phyloP scores from a whole-genome alignment of 176 grass and related monocot species.

The Areca catechu region DNA sequence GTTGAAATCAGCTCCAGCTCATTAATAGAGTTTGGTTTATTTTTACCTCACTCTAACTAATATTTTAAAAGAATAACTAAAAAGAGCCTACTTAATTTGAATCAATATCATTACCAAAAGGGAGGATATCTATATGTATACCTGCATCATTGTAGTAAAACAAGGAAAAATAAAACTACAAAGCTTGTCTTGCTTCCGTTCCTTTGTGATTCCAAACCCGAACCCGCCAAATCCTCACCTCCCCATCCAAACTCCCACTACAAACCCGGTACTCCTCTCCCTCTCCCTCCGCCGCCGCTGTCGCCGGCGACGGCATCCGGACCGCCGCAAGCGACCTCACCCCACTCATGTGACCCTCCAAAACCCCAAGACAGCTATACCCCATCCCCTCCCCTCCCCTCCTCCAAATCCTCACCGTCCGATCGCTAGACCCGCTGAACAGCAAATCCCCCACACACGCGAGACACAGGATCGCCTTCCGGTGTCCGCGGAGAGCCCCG shows the following conservation, averaged over 20 bases:
- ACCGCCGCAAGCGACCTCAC: conserved; percentile 49
- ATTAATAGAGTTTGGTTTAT: too few relatives aligned
- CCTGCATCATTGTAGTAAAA: too few relatives aligned
- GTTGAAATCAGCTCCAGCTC: too few relatives aligned
- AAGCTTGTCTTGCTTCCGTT: not conserved
- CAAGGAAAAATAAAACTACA: too few relatives aligned
- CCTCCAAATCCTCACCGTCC: conserved; percentile 62
- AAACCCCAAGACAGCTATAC: conserved; percentile 46
- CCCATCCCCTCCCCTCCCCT: conserved; percentile 30
- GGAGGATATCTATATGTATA: too few relatives aligned
- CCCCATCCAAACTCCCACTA: conserved; percentile 69
- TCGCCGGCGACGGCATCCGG: not conserved
- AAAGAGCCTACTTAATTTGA: too few relatives aligned
- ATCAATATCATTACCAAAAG: too few relatives aligned
- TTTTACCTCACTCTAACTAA: too few relatives aligned
- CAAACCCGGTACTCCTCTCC: conserved; percentile 48
- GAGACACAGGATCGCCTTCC: conserved; percentile 61
- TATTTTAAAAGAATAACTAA: too few relatives aligned
- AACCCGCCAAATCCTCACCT: conserved; percentile 66
- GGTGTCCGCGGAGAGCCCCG: conserved; percentile 56
- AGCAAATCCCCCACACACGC: conserved; percentile 48
- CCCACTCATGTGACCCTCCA: conserved; percentile 37
- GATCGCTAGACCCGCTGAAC: conserved; percentile 74
- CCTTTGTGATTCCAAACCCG: conserved; percentile 19
- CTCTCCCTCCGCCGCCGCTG: not conserved